phyloP scores from a whole-genome alignment of 176 grass and related monocot genomes.

The Cocos nucifera region DNA sequence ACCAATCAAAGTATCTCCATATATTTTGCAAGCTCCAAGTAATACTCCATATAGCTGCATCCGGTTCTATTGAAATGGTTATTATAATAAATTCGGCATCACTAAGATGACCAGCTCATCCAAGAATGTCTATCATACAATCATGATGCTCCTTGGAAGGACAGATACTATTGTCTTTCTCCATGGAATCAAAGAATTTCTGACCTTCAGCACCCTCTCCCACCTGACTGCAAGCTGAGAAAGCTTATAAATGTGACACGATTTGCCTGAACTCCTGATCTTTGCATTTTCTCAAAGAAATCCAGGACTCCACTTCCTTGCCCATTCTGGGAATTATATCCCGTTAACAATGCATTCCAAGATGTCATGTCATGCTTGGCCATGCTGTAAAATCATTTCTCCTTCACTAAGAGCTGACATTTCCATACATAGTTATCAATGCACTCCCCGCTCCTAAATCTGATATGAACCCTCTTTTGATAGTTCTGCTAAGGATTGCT shows the following conservation, averaged over 20 bases:
- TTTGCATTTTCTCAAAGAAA: slow-evolving; percentile 17
- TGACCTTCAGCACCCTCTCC: slow-evolving; percentile 3
- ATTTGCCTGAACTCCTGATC: slow-evolving; percentile 8
- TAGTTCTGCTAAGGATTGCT: slow-evolving; percentile 18
- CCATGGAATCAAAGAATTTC: slow-evolving; percentile 5
- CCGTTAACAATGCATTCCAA: slow-evolving; percentile 23
- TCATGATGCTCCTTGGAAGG: slow-evolving; percentile 12
- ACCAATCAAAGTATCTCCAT: slow-evolving; percentile 11
- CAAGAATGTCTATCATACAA: slow-evolving; percentile 19
- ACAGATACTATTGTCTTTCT: slow-evolving; percentile 10
- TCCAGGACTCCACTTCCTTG: slow-evolving; percentile 10
- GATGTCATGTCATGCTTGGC: slow-evolving; percentile 1
- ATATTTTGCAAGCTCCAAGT: slow-evolving; percentile 15
- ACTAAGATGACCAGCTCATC: slow-evolving; percentile 8
- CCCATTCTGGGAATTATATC: slow-evolving; percentile 19
- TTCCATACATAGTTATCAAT: slow-evolving; percentile 15
- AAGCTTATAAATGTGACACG: slow-evolving; percentile 20
- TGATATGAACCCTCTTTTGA: slow-evolving; percentile 13
- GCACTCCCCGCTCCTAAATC: slow-evolving; percentile 21
- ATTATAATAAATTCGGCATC: slow-evolving; percentile 17
- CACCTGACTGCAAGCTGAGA: slow-evolving; percentile 19
- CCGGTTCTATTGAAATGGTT: slow-evolving; percentile 10
- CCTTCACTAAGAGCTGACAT: slow-evolving; percentile 16
- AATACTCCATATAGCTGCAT: slow-evolving; percentile 10
- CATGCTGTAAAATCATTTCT: slow-evolving; percentile 4